Base-by-base conservation (phyloP, 331 rosid genomes). In the Quercus lobata region DNA sequence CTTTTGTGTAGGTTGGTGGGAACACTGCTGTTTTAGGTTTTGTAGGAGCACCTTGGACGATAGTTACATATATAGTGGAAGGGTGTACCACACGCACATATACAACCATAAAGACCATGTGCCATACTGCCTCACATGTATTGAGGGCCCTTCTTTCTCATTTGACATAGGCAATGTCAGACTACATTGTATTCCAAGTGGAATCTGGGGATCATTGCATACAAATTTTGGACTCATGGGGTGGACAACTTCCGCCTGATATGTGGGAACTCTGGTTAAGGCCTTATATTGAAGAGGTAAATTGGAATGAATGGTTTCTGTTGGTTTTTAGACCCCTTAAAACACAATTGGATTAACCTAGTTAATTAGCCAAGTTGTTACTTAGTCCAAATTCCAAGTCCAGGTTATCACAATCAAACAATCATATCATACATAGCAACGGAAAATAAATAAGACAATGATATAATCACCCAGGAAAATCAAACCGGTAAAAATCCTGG, bases 41-140 rank as follows among this genome's bases (percentile, higher is more conserved):
- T 80, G 98, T 95, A 34, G 99, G 99, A 82, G 99, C 98, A 30
- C 99, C 99, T 21, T 95, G 99, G 99, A 95, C 98, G 21, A 85
- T 95, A 62, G 98, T 97, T 54, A 95, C 99, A 25, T 93, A 95
- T 81, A 91, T 95, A 49, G 98, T 93, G 72, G 99, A 95, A 93
- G 99, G 97, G 82, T 92, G 94, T 72, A 91, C 93, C 25, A 91
- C 99, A 29, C 88, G 96, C 70, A 91, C 99, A 0, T 95, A 93
- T 76, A 93, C 93, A 76, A 93, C 73, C 77, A 95, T 95, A 78
- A 95, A 95, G 91, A 89, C 92, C 83, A 93, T 95, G 98, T 95
- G 97, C 82, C 97, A 95, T 88, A 95, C 94, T 61, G 90, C 92
- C 68, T 97, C 99, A 15, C 86, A 92, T 72, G 78, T 93, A 76